Evolutionary conservation across 2,329 filamentous ascomycete genomes (phyloP).

Genomic region (Chalaropsis thielavioides): DNA sequence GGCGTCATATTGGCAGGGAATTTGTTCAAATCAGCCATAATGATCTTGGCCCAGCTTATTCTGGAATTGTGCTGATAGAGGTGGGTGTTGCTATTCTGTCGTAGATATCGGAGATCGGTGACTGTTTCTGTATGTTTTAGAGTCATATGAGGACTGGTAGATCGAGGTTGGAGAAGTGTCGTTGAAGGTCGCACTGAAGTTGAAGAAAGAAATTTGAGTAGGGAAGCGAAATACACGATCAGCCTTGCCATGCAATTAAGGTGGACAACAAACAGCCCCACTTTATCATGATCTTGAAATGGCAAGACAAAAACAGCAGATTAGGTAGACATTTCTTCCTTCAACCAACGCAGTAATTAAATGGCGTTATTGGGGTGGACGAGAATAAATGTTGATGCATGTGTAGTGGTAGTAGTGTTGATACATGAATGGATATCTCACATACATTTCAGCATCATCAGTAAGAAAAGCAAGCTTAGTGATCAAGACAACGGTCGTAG

Average conservation of each 20-base stretch:
- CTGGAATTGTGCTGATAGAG: neutral
- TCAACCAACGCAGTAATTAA: neutral
- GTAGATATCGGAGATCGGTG: neutral
- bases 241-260: neutral
- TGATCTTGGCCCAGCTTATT: slow-evolving; percentile 16
- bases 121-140: neutral
- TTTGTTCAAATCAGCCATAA: slow-evolving; percentile 47
- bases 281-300: neutral
- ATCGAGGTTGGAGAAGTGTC: neutral
- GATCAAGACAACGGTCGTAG: no score
- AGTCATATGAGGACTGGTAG: neutral
- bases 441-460: no score
- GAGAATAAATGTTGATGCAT: no score
- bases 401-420: no score
- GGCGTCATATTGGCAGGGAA: slow-evolving; percentile 54
- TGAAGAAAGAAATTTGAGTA: neutral
- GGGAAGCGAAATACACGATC: no score
- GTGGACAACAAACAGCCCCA: neutral
- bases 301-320: neutral
- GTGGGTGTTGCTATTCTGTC: neutral
- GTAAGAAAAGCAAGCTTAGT: no score
- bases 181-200: neutral
- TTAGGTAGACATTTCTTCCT: neutral
- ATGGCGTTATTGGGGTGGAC: no score
- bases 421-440: no score